phyloP scores from a whole-genome alignment of 2,329 filamentous ascomycete genomes.

The Thielaviopsis punctulata region DNA sequence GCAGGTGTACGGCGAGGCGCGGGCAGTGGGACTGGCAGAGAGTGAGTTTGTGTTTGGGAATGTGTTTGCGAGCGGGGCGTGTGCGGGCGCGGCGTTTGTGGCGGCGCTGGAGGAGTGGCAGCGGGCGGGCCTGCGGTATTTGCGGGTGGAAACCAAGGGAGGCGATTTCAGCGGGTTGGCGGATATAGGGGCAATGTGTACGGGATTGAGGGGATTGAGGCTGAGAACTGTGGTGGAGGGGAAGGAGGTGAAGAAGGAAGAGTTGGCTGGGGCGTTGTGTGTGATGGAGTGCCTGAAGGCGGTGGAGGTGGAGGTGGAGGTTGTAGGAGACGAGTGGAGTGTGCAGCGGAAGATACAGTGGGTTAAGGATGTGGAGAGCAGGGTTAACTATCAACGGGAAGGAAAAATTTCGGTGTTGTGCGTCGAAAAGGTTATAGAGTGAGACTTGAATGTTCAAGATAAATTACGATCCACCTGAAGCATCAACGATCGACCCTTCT shows the following conservation, averaged over 20 bases:
- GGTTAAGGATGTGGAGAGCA: background rate
- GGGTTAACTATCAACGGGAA: background rate
- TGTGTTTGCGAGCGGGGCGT: slow-evolving; percentile 28
- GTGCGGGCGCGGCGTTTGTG: slow-evolving; percentile 23
- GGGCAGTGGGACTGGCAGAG: slow-evolving; percentile 22
- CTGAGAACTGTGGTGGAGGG: background rate
- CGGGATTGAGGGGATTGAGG: background rate
- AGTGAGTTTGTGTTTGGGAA: slow-evolving; percentile 31
- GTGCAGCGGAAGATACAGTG: background rate
- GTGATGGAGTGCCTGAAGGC: background rate
- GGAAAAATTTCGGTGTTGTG: background rate
- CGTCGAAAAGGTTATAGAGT: background rate
- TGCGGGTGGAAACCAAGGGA: slow-evolving; percentile 24
- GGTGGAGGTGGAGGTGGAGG: background rate
- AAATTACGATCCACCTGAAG: too few relatives aligned
- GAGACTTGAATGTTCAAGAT: too few relatives aligned
- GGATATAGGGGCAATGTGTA: background rate
- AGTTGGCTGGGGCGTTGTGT: background rate
- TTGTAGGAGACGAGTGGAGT: background rate
- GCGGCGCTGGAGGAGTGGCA: slow-evolving; percentile 25
- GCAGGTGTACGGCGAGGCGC: slow-evolving; percentile 27
- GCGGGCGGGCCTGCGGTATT: slow-evolving; percentile 22
- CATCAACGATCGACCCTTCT: too few relatives aligned
- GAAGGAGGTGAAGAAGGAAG: background rate
- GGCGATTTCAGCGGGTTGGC: slow-evolving; percentile 20